A percentile compares a stretch with the other conserved stretches of the same genome.
Evolutionary conservation across 192 early-diverging fungal species (phyloP).

Genomic region (Umbelopsis vinacea): DNA sequence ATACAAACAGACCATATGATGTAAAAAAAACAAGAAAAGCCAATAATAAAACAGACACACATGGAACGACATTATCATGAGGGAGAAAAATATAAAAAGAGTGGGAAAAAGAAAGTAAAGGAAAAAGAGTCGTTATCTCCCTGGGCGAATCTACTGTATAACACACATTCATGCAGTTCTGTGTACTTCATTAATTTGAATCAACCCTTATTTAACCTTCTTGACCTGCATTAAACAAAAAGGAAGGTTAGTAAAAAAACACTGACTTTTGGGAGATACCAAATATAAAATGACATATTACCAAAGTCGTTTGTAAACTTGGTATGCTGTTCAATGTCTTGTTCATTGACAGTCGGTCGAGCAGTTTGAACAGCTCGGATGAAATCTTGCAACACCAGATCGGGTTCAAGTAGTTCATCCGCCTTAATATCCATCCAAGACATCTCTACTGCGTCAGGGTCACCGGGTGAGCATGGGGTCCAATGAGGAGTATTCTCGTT

Average conservation of each 20-base stretch:
- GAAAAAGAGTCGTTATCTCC: neutral
- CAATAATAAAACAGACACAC: too few relatives aligned
- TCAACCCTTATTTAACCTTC: slow-evolving; percentile 6
- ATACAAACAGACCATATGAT: neutral
- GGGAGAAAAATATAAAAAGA: neutral
- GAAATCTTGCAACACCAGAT: slow-evolving; percentile 87
- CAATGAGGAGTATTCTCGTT: slow-evolving; percentile 58
- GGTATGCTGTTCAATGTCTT: slow-evolving; percentile 82
- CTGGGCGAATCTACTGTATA: neutral
- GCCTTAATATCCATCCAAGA: slow-evolving; percentile 83
- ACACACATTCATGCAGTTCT: neutral
- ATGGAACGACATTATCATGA: neutral
- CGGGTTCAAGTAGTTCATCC: slow-evolving; percentile 92
- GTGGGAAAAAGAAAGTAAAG: too few relatives aligned
- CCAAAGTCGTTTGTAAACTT: slow-evolving; percentile 91
- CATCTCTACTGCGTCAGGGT: slow-evolving; percentile 83
- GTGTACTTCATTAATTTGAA: neutral
- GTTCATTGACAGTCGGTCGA: slow-evolving; percentile 82
- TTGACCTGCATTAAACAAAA: neutral
- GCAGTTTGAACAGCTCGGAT: slow-evolving; percentile 76
- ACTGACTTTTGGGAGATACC: neutral
- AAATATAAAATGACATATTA: neutral
- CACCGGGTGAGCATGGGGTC: slow-evolving; percentile 96
- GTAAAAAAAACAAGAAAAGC: neutral
- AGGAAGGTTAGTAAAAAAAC: neutral